A percentile compares a stretch with the other conserved stretches of the same genome.
phyloP scores from a whole-genome alignment of 164 flowering plant species.

The Magnolia sinica region DNA sequence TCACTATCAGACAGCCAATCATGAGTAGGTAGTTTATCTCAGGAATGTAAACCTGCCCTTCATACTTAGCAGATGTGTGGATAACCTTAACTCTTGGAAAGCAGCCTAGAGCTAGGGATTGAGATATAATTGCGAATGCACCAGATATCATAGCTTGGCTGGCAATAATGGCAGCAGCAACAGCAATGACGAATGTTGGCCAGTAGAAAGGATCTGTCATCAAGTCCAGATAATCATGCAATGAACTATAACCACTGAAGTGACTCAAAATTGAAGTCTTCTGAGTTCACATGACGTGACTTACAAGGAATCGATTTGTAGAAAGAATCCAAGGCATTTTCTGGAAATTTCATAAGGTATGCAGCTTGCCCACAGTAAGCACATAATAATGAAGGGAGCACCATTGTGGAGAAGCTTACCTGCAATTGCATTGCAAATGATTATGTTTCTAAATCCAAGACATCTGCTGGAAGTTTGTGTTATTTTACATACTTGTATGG shows the following conservation, averaged over 20 bases:
- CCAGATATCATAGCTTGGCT: slow-evolving; percentile 84
- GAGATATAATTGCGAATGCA: slow-evolving; percentile 57
- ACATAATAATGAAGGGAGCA: slow-evolving; percentile 45
- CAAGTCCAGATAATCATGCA: neutral
- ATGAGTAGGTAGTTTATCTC: slow-evolving; percentile 66
- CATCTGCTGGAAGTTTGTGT: neutral
- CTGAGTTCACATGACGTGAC: neutral
- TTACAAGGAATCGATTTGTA: slow-evolving; percentile 54
- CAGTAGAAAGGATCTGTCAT: slow-evolving; percentile 53
- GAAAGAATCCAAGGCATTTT: slow-evolving; percentile 40
- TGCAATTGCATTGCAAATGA: slow-evolving; percentile 23
- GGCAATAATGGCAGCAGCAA: slow-evolving; percentile 67
- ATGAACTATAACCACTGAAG: slow-evolving; percentile 1
- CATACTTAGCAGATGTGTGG: slow-evolving; percentile 69
- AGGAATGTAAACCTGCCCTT: slow-evolving; percentile 80
- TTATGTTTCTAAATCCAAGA: neutral
- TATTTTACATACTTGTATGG: slow-evolving; percentile 53
- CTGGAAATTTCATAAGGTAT: slow-evolving; percentile 43
- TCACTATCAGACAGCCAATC: slow-evolving; percentile 53
- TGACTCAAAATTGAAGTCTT: neutral
- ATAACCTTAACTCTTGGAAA: slow-evolving; percentile 76
- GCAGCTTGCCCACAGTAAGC: slow-evolving; percentile 75
- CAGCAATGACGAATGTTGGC: slow-evolving; percentile 69
- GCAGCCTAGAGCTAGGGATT: slow-evolving; percentile 49
- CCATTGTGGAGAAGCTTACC: slow-evolving; percentile 51